phyloP scores from a whole-genome alignment of 2,329 filamentous ascomycete species.

The Penicillium palitans region DNA sequence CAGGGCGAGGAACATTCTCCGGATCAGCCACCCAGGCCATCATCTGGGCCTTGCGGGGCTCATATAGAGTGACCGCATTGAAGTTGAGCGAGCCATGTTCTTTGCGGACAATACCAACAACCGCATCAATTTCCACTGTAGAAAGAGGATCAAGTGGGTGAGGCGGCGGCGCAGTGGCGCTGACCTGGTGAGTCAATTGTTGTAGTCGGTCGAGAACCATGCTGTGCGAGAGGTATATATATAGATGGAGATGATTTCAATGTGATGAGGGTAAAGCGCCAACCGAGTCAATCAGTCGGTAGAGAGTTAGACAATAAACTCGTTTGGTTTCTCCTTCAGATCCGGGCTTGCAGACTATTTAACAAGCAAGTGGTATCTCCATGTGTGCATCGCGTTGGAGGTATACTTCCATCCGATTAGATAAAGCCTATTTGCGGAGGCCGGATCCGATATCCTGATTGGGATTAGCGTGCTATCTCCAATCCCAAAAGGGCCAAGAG shows the following conservation, averaged over 20 bases:
- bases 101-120: constrained; percentile 67
- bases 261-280: neutral
- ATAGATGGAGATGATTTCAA: neutral
- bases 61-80: constrained; percentile 81
- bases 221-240: neutral
- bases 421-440: constrained; percentile 40
- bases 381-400: neutral
- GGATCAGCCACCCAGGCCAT: constrained; percentile 72
- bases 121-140: constrained; percentile 69
- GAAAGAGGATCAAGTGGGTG: constrained; percentile 80
- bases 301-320: neutral
- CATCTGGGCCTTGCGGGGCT: constrained; percentile 85
- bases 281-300: neutral
- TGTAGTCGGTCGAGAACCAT: constrained; percentile 66
- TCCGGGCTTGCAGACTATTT: constrained; percentile 10
- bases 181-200: constrained; percentile 63
- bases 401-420: constrained; percentile 12
- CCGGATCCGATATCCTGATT: constrained; percentile 61
- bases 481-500: constrained; percentile 21
- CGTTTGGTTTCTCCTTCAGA: neutral
- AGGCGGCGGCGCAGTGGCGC: constrained; percentile 54
- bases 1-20: constrained; percentile 60
- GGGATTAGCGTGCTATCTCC: constrained; percentile 41
- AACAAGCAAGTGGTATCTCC: constrained; percentile 2
- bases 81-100: constrained; percentile 73